Base-by-base conservation (phyloP, 139 green algal species). In the Coccomyxa sp. region DNA sequence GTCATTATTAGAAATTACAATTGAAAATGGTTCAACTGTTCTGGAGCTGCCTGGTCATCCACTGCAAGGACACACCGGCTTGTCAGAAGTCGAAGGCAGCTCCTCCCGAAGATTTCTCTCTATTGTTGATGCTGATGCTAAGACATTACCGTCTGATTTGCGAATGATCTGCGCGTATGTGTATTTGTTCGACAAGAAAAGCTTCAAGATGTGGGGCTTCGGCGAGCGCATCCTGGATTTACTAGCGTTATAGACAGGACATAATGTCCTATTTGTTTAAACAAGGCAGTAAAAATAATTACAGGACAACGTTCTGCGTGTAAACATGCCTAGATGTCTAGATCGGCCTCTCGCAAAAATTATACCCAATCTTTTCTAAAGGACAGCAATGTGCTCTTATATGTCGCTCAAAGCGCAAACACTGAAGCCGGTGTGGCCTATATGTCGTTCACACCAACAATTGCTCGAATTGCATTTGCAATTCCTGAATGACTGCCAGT, bases 101-200 rank as follows among this genome's bases (percentile, higher is more conserved):
- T 79, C 59, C 27, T 57, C 0, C 60, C 78, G 38, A 18, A 84
- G 23, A 1, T 27, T 18, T n/a, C 82, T 84, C 66, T 91, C 86
- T 68, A 87, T 84, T 13, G 88, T 88, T 60, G 83, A 90, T n/a
- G 88, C 88, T 57, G 88, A 83, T 15, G 84, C 88, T 21, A 90
- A 67, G 15, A 92, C 85, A 63, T 89, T 67, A 13, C 81, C 82
- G 79, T 88, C 88, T 28, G 68, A 31, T 15, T 58, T 77, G 23
- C 83, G 71, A 31, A 88, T 38, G 21, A 92, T 81, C 77, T 92
- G 89, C 0, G 86, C 89, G 75, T 90, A 89, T 1, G 77, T 75
- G 59, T 92, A 92, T 75, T 85, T 86, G 80, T 92, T 92, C 23
- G 74, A 86, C 25, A 92, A 78, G 82, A 90, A 92, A 1, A 91